Conservation (phyloP, 306 rosid genomes). For the Prunus salicina region DNA sequence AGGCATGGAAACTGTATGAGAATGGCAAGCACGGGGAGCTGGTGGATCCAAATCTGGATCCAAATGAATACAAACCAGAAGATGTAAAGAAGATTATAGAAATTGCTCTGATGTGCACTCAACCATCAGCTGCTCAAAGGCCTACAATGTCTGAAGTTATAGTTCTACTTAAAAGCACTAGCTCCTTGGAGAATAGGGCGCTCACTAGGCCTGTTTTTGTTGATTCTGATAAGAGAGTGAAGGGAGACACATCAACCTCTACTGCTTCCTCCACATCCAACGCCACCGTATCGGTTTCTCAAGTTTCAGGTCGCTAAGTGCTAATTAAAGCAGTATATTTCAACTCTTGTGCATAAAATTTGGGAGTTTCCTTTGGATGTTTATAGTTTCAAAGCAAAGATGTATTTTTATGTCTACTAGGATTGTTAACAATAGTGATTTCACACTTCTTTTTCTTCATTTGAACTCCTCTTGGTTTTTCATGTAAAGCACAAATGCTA, state of each 20-base stretch:
- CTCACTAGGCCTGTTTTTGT: slow-evolving; percentile 59
- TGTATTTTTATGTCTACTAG: no score
- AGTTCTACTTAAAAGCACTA: slow-evolving; percentile 46
- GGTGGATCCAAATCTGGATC: slow-evolving; percentile 43
- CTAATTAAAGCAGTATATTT: slow-evolving; percentile 5
- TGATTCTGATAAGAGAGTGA: slow-evolving; percentile 33
- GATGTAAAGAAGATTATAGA: slow-evolving; percentile 49
- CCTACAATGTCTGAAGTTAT: slow-evolving; percentile 70
- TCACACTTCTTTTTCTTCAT: no score
- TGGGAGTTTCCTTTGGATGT: background rate
- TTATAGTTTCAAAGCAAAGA: no score
- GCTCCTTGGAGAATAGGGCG: slow-evolving; percentile 20
- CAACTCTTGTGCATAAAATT: background rate
- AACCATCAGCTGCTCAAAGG: slow-evolving; percentile 50
- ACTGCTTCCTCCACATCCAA: slow-evolving; percentile 46
- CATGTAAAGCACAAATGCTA: no score
- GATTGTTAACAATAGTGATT: no score
- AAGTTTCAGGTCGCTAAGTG: slow-evolving; percentile 32
- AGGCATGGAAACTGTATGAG: slow-evolving; percentile 64
- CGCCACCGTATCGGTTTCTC: slow-evolving; percentile 54
- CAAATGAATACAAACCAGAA: slow-evolving; percentile 44
- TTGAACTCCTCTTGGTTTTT: no score
- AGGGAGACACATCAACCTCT: slow-evolving; percentile 44
- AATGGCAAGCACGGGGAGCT: slow-evolving; percentile 37
- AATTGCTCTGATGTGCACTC: slow-evolving; percentile 58